Base-by-base conservation (phyloP, 495 filamentous ascomycete genomes). In the Bacidia gigantensis region DNA sequence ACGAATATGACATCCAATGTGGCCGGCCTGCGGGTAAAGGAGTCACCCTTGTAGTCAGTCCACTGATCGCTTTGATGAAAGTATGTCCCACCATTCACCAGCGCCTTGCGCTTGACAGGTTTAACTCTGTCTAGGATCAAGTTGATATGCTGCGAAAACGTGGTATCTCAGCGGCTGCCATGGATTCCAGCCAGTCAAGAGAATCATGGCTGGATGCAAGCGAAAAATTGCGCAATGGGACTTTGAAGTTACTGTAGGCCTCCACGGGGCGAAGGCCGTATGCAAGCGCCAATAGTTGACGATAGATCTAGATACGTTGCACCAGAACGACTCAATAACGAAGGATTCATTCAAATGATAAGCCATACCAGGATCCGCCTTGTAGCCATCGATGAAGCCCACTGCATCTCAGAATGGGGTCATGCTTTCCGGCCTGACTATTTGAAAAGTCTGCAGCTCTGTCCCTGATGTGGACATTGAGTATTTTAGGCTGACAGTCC, bases 391-490 rank as follows among this genome's bases (percentile, higher is more conserved):
- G 77, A 80, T 55, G 75, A 80, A 52, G 76, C 77, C 7, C 76
- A 79, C 62, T 80, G 77, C 52, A 73, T 80, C 12, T 79, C 75
- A 9, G 73, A 80, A 61, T 80, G 77, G 77, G 77, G 77, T 0
- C 76, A 78, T 50, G 70, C 74, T 7, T 80, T 79, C 53, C 62
- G 76, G 11, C 77, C 75, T 0, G 75, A 79, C 53, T 79, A 80
- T 61, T 69, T 80, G 23, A 79, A 54, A 54, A 56, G 58, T 46
- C n/a, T 18, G 14, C 9, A 3, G 26, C 21, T 43, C 29, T 52
- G 26, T 55, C 29, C 35, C 46, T 46, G 51, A 14, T 29, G 35
- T 11, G 11, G 0, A n/a, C n/a, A n/a, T n/a, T n/a, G n/a, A n/a
- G n/a, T n/a, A n/a, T 35, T 35, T 7, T 51, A 46, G 69, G 67